Evolutionary conservation across 257 asterid species (phyloP).

Genomic region (Leonotis leonurus): DNA sequence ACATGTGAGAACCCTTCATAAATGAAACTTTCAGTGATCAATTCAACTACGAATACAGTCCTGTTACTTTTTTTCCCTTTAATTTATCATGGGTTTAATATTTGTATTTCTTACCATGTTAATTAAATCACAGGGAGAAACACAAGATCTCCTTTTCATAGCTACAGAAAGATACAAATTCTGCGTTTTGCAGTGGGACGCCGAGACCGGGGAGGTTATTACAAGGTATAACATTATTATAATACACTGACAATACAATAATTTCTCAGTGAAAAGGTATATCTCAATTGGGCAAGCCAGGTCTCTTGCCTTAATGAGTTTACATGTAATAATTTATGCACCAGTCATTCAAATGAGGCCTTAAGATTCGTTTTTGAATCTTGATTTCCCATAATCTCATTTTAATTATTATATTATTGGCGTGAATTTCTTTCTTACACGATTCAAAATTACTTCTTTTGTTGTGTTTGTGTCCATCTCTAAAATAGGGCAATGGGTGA

Average conservation of each 20-base stretch:
- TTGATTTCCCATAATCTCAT: not conserved
- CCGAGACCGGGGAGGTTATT: constrained; percentile 64
- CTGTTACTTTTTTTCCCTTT: not conserved
- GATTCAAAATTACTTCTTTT: constrained; percentile 13
- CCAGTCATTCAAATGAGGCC: not conserved
- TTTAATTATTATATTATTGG: constrained; percentile 1
- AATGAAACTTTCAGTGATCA: constrained; percentile 7
- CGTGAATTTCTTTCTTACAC: not conserved
- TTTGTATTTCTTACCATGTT: not conserved
- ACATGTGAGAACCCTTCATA: constrained; percentile 55
- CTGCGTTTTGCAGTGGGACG: constrained; percentile 90
- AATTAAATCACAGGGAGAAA: constrained; percentile 58
- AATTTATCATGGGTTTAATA: not conserved
- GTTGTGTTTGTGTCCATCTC: constrained; percentile 20
- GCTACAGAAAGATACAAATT: constrained; percentile 91
- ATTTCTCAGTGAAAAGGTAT: not conserved
- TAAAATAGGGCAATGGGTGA: constrained; percentile 85
- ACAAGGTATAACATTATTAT: constrained; percentile 49
- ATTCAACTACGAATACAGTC: constrained; percentile 2
- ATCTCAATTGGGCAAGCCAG: not conserved
- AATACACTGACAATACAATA: not conserved
- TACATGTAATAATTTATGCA: not conserved
- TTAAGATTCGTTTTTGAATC: not conserved
- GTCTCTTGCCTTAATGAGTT: not conserved
- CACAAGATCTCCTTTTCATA: constrained; percentile 84